Evolutionary conservation across 1,139 yeast species (phyloP), one percentile per base, ranked within the genome.

Genomic region (Blastobotrys buckinghamii): DNA sequence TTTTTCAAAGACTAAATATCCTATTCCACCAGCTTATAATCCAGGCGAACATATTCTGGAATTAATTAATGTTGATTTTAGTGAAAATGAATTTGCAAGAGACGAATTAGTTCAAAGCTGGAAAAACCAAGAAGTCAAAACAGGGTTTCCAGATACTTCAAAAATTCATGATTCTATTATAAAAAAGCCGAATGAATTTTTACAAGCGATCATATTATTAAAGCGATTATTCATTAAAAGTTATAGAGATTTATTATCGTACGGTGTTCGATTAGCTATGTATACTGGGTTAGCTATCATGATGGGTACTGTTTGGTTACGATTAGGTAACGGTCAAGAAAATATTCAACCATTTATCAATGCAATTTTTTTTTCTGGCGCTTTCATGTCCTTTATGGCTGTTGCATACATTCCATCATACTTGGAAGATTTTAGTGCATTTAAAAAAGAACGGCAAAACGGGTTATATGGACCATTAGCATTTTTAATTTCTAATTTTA

Each of bases 261-360:
- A 71, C 54, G 63, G 67, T 49, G 71, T 69, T 26, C 59, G 75
- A 45, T 54, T 70, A 36, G 59, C 60, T 20, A 71, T 71, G 74
- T 71, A 71, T 50, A 51, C 71, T 15, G 73, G 72, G 9, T 59
- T 71, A 42, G 73, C 74, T 2, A 56, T 71, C 16, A 49, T 71
- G 54, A 70, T 71, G 75, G 75, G 74, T 10, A 71, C 75, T 0
- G 73, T 69, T 13, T 71, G 74, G 73, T 59, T 71, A 33, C 62
- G 74, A 41, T 57, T 71, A 9, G 57, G 60, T 9, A 50, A 57
- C 35, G 50, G 51, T 10, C 73, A 71, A 51, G 57, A 58, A 13
- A 61, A 64, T 48, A 69, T 71, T 45, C 73, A 70, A 53, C 68
- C 70, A 9, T 69, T 65, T 50, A 67, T 63, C 48, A 70, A 67